Conservation (phyloP, 176 grass and related monocot genomes). For the bread wheat (Triticum aestivum) region IWGSC_CS_RefSeq_v2.1 NC_057814.1:256604621-256605120, state of each 20-base stretch:
- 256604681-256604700: slow-evolving; percentile 22
- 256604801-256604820: background rate
- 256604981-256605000: slow-evolving; percentile 98
- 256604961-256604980: slow-evolving; percentile 94
- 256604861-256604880: background rate
- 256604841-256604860: background rate
- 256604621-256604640: background rate
- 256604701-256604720: background rate
- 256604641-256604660: background rate
- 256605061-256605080: slow-evolving; percentile 16
- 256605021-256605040: slow-evolving; percentile 29
- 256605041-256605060: slow-evolving; percentile 16
- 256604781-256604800: slow-evolving; percentile 9
- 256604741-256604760: background rate
- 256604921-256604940: slow-evolving; percentile 99
- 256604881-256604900: slow-evolving; percentile 19
- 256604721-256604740: background rate
- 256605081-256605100: slow-evolving; percentile 95
- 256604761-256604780: background rate
- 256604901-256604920: slow-evolving; percentile 95
- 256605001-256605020: slow-evolving; percentile 61
- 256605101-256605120: slow-evolving; percentile 93
- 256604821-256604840: background rate
- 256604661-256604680: slow-evolving; percentile 14
- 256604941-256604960: slow-evolving; percentile 99